Evolutionary conservation across 2,329 filamentous ascomycete genomes (phyloP), one percentile per base, ranked within the genome.

Genomic region (Zymoseptoria tritici): DNA sequence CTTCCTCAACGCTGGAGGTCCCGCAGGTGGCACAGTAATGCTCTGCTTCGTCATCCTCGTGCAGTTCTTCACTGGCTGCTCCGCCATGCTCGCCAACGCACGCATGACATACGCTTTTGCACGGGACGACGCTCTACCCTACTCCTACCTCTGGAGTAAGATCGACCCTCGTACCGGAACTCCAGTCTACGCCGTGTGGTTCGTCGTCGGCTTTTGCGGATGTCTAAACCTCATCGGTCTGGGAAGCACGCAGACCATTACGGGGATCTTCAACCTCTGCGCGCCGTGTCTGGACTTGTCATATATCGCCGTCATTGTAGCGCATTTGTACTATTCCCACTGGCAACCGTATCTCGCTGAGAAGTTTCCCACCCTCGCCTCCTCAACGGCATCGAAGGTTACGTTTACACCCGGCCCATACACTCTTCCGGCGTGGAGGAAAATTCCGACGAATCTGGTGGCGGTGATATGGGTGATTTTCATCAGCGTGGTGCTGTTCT

Each of bases 21-120:
- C 57, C 49, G 54, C 52, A 13, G 67, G 66, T 9, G 68, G 63
- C 7, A 65, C 55, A 1, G 55, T 62, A 22, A 70, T 70, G 67
- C 61, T 68, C 8, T 67, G 67, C 62, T 65, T 66, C 51, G 66
- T 84, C 19, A 83, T 86, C 60, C 76, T 87, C 0, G 82, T 87
- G 2, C 84, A 86, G 61, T 83, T 85, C 70, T 86, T 87, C 73
- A 86, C 84, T 0, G 83, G 84, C 20, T 84, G 83, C 57, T 82
- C 82, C 19, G 84, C 84, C 3, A 84, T 86, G 83, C 71, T 86
- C 52, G 83, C 84, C 42, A 83, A 86, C 70, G 84, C 67, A 22
- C 69, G 72, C 57, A 72, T 76, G 67, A 64, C 74, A 20, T 72
- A 71, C 59, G 72, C 74, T 9, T 77, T 77, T 55, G 73, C 75